Conservation (phyloP, 129 eudicot genomes). For the Solidago caesia region DNA sequence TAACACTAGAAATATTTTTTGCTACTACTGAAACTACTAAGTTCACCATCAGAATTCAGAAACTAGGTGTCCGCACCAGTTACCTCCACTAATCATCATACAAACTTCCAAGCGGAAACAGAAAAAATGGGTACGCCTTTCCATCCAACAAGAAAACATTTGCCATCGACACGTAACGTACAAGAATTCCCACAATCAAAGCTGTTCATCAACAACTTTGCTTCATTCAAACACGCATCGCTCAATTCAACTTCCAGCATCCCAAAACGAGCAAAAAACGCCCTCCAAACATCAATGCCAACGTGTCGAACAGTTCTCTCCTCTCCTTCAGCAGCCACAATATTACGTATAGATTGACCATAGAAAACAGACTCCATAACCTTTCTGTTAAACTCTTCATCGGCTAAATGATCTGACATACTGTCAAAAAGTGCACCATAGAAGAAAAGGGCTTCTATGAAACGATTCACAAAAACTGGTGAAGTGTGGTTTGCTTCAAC, state of each 20-base stretch:
- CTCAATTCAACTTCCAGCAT: slow-evolving; percentile 42
- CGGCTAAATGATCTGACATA: slow-evolving; percentile 37
- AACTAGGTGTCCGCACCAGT: neutral
- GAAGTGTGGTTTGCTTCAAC: slow-evolving; percentile 27
- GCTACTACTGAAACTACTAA: neutral
- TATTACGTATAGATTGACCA: slow-evolving; percentile 35
- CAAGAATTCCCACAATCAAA: slow-evolving; percentile 38
- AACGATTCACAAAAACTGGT: slow-evolving; percentile 43
- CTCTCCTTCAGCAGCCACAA: slow-evolving; percentile 54
- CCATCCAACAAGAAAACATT: slow-evolving; percentile 41
- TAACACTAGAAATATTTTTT: neutral
- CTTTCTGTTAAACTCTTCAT: slow-evolving; percentile 31
- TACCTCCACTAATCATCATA: neutral
- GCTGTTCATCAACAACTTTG: slow-evolving; percentile 29
- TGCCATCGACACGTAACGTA: slow-evolving; percentile 29
- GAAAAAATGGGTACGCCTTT: slow-evolving; percentile 42
- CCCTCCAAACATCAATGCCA: slow-evolving; percentile 49
- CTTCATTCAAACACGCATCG: slow-evolving; percentile 32
- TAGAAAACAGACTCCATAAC: slow-evolving; percentile 25
- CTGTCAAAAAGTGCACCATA: slow-evolving; percentile 51
- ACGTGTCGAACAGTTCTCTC: slow-evolving; percentile 46
- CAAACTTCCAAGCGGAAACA: slow-evolving; percentile 49
- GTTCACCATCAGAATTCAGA: neutral
- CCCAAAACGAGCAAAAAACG: slow-evolving; percentile 38
- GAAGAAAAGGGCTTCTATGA: slow-evolving; percentile 47